These are phyloP conservation scores for Gossypium thurberi DNA, from an alignment of 345 rosid genomes.

Conservation along the genomic window DNA sequence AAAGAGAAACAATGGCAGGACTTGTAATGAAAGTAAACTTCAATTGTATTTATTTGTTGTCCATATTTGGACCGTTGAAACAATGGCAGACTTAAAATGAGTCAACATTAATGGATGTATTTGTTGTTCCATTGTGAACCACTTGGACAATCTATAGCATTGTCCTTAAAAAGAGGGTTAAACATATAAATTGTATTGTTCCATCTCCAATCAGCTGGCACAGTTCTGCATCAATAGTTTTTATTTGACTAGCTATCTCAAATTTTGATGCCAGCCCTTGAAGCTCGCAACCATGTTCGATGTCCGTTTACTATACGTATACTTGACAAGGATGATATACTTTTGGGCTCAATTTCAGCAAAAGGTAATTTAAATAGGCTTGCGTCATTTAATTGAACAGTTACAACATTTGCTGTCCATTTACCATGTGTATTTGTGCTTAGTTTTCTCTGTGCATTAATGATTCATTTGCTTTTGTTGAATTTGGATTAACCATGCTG, in stretches of 20 bases:
- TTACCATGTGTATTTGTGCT: neutral
- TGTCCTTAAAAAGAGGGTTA: neutral
- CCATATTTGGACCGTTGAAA: neutral
- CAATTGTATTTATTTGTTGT: neutral
- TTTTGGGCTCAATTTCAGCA: conserved; percentile 44
- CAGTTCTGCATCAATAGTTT: neutral
- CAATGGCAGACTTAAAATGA: neutral
- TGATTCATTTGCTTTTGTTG: neutral
- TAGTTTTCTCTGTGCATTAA: neutral
- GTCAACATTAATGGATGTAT: neutral
- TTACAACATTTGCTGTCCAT: neutral
- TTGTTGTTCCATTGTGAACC: neutral
- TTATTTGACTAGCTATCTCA: conserved; percentile 1
- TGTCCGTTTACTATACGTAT: conserved; percentile 60
- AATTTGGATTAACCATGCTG: neutral
- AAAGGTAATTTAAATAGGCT: conserved; percentile 38
- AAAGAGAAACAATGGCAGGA: neutral
- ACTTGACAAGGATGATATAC: conserved; percentile 62
- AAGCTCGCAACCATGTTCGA: conserved; percentile 47
- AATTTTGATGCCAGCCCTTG: conserved; percentile 50
- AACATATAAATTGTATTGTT: neutral
- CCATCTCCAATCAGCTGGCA: neutral
- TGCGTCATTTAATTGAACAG: neutral
- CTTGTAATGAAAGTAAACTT: conserved; percentile 1
- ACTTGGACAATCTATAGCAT: neutral